These are phyloP conservation scores for Penicillium rolfsii DNA, from an alignment of 2,329 filamentous ascomycete genomes.

Conservation along the genomic window DNA sequence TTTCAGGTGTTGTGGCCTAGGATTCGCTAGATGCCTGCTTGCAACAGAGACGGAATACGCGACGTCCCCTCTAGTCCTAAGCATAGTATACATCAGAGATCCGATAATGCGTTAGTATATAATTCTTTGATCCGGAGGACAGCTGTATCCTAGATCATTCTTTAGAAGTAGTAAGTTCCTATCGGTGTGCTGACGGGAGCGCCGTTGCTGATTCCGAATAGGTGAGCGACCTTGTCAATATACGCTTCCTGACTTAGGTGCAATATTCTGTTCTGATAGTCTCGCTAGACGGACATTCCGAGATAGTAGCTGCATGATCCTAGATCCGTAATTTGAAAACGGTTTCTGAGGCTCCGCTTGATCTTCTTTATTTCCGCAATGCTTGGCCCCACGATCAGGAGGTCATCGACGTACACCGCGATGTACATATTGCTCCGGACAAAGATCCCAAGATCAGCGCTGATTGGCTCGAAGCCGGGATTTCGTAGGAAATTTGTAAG, in stretches of 20 bases:
- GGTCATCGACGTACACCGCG: neutral
- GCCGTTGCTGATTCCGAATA: neutral
- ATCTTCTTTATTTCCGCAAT: neutral
- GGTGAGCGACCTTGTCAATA: neutral
- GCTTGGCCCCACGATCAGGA: neutral
- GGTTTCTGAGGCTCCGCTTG: neutral
- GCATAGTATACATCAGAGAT: neutral
- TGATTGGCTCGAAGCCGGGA: neutral
- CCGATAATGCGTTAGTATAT: neutral
- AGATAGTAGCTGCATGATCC: conserved; percentile 10
- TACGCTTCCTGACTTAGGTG: conserved; percentile 9
- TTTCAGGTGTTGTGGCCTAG: neutral
- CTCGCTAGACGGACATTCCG: conserved; percentile 1
- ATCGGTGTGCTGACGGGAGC: conserved; percentile 2
- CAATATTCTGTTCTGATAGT: neutral
- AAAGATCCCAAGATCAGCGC: neutral
- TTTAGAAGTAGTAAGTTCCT: neutral
- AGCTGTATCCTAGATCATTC: neutral
- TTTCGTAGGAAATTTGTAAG: neutral
- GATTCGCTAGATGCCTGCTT: neutral
- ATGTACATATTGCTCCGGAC: neutral
- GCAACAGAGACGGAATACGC: neutral
- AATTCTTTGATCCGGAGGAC: neutral
- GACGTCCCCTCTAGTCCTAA: neutral
- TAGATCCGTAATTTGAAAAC: too few species aligned